Percentiles rank a stretch among this genome's conserved stretches.
phyloP scores from a whole-genome alignment of 306 rosid genomes.

The Luffa acutangula region DNA sequence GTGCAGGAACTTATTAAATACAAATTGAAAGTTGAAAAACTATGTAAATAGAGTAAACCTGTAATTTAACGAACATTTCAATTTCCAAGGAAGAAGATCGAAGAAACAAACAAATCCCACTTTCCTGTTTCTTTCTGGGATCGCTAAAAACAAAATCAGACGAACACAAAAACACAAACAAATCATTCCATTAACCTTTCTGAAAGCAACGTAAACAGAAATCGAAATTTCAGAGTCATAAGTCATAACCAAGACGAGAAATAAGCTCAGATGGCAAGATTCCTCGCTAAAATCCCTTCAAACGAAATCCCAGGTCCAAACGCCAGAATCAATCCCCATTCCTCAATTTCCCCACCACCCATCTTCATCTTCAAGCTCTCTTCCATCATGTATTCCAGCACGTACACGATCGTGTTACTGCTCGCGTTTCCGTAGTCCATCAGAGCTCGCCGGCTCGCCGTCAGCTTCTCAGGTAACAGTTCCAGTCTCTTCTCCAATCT shows the following conservation, averaged over 20 bases:
- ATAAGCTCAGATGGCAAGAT: constrained; percentile 25
- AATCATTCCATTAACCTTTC: neutral
- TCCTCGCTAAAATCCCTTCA: constrained; percentile 81
- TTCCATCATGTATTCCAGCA: constrained; percentile 75
- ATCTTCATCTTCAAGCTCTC: constrained; percentile 39
- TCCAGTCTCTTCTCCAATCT: constrained; percentile 69
- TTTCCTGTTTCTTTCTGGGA: neutral
- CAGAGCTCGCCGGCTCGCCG: constrained; percentile 63
- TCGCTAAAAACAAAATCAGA: neutral
- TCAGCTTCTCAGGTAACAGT: constrained; percentile 58
- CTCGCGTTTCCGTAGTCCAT: constrained; percentile 89
- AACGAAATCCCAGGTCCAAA: constrained; percentile 92
- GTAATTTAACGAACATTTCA: too few relatives aligned
- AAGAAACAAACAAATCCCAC: neutral
- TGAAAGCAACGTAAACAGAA: neutral
- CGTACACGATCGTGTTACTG: constrained; percentile 78
- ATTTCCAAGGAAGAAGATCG: too few relatives aligned
- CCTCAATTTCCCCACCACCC: constrained; percentile 28
- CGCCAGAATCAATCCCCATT: constrained; percentile 84
- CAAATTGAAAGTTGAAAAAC: too few relatives aligned
- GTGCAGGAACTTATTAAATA: too few relatives aligned
- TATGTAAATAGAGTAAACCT: too few relatives aligned
- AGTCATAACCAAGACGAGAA: neutral
- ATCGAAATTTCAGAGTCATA: neutral
- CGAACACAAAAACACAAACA: neutral